Evolutionary conservation across 768 basidiomycete genomes (phyloP).

Genomic region (Leccinum longicurvipes): DNA sequence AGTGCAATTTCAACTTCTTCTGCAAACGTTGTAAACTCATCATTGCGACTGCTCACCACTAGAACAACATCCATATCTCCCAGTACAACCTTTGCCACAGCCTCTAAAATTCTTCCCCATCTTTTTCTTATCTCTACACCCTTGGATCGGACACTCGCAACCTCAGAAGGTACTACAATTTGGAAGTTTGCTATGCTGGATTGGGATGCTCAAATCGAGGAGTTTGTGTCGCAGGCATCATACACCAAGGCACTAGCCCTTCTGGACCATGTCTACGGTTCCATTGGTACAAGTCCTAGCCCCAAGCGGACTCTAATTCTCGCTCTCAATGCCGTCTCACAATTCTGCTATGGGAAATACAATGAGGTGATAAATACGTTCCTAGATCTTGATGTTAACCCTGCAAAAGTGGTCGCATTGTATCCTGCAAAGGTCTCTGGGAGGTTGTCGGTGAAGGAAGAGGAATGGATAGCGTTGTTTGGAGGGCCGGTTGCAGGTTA

Average conservation of each 20-base stretch:
- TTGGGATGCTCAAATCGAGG: slow-evolving; percentile 82
- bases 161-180: slow-evolving; percentile 70
- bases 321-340: slow-evolving; percentile 73
- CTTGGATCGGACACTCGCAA: slow-evolving; percentile 60
- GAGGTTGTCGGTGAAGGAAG: slow-evolving; percentile 62
- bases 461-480: slow-evolving; percentile 77
- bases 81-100: slow-evolving; percentile 28
- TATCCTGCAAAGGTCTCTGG: slow-evolving; percentile 84
- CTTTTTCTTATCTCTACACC: slow-evolving; percentile 70
- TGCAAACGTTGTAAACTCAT: slow-evolving; percentile 41
- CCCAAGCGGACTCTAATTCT: slow-evolving; percentile 54
- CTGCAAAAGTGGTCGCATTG: slow-evolving; percentile 88
- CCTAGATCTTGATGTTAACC: slow-evolving; percentile 84
- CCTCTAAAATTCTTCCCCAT: slow-evolving; percentile 33
- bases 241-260: slow-evolving; percentile 82
- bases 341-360: slow-evolving; percentile 67
- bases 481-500: slow-evolving; percentile 56
- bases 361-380: slow-evolving; percentile 84
- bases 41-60: slow-evolving; percentile 55
- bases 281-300: slow-evolving; percentile 5
- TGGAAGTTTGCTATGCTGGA: slow-evolving; percentile 73
- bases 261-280: slow-evolving; percentile 47
- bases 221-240: slow-evolving; percentile 62
- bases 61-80: slow-evolving; percentile 44
- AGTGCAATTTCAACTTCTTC: too few relatives aligned